Evolutionary conservation across 441 rosid species (phyloP).

Genomic region (Populus hybrid): DNA sequence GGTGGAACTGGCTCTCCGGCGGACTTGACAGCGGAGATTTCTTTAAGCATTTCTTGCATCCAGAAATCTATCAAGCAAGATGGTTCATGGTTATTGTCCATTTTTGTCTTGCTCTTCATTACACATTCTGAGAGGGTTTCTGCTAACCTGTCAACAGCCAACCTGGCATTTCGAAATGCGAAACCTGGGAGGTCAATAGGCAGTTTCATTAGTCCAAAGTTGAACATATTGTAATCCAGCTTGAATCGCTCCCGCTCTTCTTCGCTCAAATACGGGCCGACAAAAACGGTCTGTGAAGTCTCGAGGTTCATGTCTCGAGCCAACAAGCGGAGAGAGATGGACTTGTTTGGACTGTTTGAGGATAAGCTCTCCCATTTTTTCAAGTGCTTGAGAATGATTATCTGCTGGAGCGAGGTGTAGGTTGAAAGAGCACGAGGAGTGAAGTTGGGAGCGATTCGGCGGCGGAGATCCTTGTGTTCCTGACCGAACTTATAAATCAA

Average conservation of each 20-base stretch:
- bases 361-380: constrained; percentile 41
- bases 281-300: constrained; percentile 86
- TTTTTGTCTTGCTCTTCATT: constrained; percentile 45
- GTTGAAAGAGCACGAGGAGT: constrained; percentile 66
- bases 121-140: constrained; percentile 44
- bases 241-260: constrained; percentile 43
- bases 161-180: constrained; percentile 58
- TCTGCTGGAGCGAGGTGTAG: constrained; percentile 63
- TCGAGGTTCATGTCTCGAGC: constrained; percentile 81
- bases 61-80: constrained; percentile 70
- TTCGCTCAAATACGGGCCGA: constrained; percentile 53
- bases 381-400: constrained; percentile 54
- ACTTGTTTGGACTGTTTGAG: background rate
- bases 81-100: constrained; percentile 57
- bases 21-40: constrained; percentile 27
- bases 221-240: constrained; percentile 64
- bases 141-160: constrained; percentile 51
- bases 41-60: constrained; percentile 59
- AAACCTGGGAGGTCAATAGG: constrained; percentile 74
- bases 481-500: constrained; percentile 80
- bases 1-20: constrained; percentile 34
- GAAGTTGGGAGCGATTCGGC: constrained; percentile 81
- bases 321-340: constrained; percentile 41
- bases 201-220: constrained; percentile 61
- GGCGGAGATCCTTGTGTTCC: constrained; percentile 75